Base-by-base conservation (phyloP, 2,329 filamentous ascomycete species). In the Plectosphaerella plurivora region DNA sequence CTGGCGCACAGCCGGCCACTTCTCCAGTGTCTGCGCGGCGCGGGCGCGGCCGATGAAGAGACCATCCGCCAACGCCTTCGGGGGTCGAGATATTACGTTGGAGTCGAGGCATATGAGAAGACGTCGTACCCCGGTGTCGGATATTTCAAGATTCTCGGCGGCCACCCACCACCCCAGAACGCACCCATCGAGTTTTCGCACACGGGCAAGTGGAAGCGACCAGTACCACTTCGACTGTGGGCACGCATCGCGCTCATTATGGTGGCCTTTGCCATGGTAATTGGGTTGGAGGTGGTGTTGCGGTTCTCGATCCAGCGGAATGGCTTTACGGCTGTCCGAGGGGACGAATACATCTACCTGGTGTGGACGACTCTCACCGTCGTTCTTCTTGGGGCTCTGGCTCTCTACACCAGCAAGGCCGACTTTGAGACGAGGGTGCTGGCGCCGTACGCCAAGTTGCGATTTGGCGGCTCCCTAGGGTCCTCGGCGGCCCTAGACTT, bases 41-140 rank as follows among this genome's bases (percentile, higher is more conserved):
- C 67, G 12, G 69, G 70, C 5, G 67, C 65, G 10, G 68, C 62
- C 14, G 61, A 65, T 39, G 54, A 55, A 9, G 55, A 56, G 3
- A 60, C 58, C 2, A 53, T 73, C 1, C 56, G 57, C 4, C 55
- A 62, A 24, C 61, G 62, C 12, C 56, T 73, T 2, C 52, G 57
- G 0, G 61, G 60, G 1, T 62, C 60, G 5, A 51, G 58, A 1
- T 73, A 65, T 44, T 65, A 63, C 11, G 67, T 61, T 3, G 68
- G 68, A 11, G 64, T 71, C 7, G 68, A 71, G 47, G 60, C 68
- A 0, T 67, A 71, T 37, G 66, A 70, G 47, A 64, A 65, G 37
- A 52, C 63, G 4, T 59, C 60, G 3, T 49, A 53, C 36, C 16
- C 42, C 1, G 55, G 57, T 3, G 45, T 48, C 9, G 60, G 64